Conservation (phyloP, 441 rosid genomes). For the Aquilaria agallochum region DNA sequence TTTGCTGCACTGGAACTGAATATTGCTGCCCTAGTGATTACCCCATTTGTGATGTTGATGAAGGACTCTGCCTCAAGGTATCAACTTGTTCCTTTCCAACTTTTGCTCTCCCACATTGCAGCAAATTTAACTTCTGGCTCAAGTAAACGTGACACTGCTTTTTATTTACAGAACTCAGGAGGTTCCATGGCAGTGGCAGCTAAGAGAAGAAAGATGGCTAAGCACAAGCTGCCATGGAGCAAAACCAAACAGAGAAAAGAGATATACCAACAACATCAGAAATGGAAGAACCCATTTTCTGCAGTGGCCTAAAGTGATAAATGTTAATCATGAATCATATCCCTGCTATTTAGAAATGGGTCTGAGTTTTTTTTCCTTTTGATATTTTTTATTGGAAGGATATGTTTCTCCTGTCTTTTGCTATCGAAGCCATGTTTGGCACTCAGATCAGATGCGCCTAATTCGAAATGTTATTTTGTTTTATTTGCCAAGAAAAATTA, state of each 20-base stretch:
- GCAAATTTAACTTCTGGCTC: too few species aligned
- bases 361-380: too few species aligned
- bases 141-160: too few species aligned
- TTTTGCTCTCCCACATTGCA: too few species aligned
- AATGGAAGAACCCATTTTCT: conserved; percentile 50
- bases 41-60: conserved; percentile 51
- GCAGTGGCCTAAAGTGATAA: conserved; percentile 28
- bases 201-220: conserved; percentile 48
- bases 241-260: conserved; percentile 25
- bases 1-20: conserved; percentile 46
- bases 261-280: conserved; percentile 27
- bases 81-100: background rate
- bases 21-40: conserved; percentile 67
- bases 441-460: too few species aligned
- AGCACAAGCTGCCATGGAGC: conserved; percentile 59
- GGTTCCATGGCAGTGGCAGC: conserved; percentile 56
- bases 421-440: too few species aligned
- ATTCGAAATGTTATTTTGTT: too few species aligned
- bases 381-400: too few species aligned
- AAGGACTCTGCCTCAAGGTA: conserved; percentile 69
- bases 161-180: conserved; percentile 29
- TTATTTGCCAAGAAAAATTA: too few species aligned
- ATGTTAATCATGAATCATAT: background rate
- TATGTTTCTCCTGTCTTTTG: too few species aligned
- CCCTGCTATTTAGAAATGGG: too few species aligned